Percentiles rank a stretch among this genome's conserved stretches.
These are phyloP conservation scores for Tolypocladium guangdongense DNA, from an alignment of 2,329 filamentous ascomycete genomes.

Conservation along the genomic window DNA sequence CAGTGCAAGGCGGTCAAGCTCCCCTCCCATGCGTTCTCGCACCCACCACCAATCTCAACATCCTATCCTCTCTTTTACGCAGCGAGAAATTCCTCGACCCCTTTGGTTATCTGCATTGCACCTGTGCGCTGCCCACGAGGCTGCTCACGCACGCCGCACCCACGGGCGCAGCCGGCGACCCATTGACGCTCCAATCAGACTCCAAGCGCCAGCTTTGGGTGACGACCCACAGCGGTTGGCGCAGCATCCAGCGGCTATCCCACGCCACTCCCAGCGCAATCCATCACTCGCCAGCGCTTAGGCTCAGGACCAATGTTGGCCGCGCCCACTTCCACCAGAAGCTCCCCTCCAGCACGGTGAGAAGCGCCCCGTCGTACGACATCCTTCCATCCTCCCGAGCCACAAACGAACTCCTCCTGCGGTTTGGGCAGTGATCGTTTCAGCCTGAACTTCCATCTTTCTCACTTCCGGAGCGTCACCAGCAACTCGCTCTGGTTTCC, in stretches of 20 bases:
- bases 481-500: background rate
- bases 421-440: conserved; percentile 1
- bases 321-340: background rate
- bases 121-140: background rate
- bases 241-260: background rate
- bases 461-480: background rate
- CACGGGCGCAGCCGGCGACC: background rate
- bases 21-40: background rate
- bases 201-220: background rate
- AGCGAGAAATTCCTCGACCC: background rate
- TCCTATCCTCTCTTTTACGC: background rate
- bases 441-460: background rate
- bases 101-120: background rate
- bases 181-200: background rate
- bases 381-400: background rate
- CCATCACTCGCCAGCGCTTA: background rate
- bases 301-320: background rate
- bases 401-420: background rate
- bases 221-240: background rate
- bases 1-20: background rate
- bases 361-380: background rate
- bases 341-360: background rate
- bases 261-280: background rate
- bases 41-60: background rate
- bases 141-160: background rate